A percentile compares a stretch with the other conserved stretches of the same genome.
Conservation (phyloP, 2,329 filamentous ascomycete genomes). For the Sporothrix schenckii region DNA sequence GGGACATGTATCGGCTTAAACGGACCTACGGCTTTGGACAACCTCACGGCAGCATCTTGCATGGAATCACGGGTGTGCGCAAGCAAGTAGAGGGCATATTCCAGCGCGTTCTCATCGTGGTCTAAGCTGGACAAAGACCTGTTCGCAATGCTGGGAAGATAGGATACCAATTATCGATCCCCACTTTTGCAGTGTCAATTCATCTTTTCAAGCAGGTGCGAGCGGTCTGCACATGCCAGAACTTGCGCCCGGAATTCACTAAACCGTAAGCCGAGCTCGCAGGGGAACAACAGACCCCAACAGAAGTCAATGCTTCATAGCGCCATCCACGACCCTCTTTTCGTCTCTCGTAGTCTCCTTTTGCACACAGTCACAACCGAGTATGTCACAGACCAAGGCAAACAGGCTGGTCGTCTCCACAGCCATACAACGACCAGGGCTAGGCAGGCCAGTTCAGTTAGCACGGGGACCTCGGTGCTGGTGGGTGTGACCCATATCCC, state of each 20-base stretch:
- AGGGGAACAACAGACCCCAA: slow-evolving; percentile 24
- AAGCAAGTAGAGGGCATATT: slow-evolving; percentile 2
- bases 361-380: slow-evolving; percentile 29
- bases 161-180: slow-evolving; percentile 6
- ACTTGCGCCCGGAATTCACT: slow-evolving; percentile 27
- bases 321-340: slow-evolving; percentile 21
- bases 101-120: slow-evolving; percentile 10
- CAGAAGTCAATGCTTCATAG: slow-evolving; percentile 18
- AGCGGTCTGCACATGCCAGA: slow-evolving; percentile 22
- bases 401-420: slow-evolving; percentile 27
- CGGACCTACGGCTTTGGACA: background rate
- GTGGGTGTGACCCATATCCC: background rate
- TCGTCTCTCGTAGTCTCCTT: slow-evolving; percentile 5
- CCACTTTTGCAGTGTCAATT: background rate
- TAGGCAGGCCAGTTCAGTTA: slow-evolving; percentile 12
- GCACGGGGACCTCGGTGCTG: slow-evolving; percentile 17
- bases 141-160: background rate
- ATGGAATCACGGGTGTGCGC: background rate
- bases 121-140: background rate
- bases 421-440: slow-evolving; percentile 18
- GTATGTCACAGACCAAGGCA: slow-evolving; percentile 12
- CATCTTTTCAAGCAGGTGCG: background rate
- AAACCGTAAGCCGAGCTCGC: slow-evolving; percentile 31
- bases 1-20: background rate
- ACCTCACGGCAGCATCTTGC: background rate